Evolutionary conservation across 1,139 yeast species (phyloP).

Genomic region (Blastobotrys illinoisensis): DNA sequence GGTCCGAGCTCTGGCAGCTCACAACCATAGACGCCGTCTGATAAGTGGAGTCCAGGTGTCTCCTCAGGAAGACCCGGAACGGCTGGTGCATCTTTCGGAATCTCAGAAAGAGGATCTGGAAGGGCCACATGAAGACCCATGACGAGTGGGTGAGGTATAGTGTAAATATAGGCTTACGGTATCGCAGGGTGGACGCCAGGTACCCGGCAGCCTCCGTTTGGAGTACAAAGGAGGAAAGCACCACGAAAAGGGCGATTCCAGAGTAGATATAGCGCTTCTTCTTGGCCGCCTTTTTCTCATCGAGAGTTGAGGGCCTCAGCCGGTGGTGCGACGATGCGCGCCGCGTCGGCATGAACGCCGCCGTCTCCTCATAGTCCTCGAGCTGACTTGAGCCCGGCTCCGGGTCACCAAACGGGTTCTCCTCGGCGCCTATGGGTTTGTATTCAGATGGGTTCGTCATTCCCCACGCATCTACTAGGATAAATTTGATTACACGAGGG

Average conservation of each 20-base stretch:
- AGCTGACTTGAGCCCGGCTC: neutral
- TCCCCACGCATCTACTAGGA: neutral
- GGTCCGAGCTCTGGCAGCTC: slow-evolving; percentile 31
- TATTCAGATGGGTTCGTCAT: slow-evolving; percentile 2
- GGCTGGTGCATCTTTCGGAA: slow-evolving; percentile 32
- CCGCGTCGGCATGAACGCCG: neutral
- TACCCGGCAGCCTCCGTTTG: slow-evolving; percentile 81
- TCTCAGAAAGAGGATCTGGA: slow-evolving; percentile 45
- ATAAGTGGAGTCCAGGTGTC: slow-evolving; percentile 47
- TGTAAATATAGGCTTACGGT: slow-evolving; percentile 65
- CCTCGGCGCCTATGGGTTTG: slow-evolving; percentile 1
- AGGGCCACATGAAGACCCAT: slow-evolving; percentile 73
- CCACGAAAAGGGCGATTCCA: slow-evolving; percentile 49
- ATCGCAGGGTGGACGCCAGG: slow-evolving; percentile 51
- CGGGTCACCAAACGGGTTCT: neutral
- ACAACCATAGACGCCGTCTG: slow-evolving; percentile 44
- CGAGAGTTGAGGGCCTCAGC: slow-evolving; percentile 7
- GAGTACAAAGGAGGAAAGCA: slow-evolving; percentile 60
- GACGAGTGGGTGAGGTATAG: slow-evolving; percentile 71
- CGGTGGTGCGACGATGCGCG: slow-evolving; percentile 7
- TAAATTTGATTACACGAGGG: neutral
- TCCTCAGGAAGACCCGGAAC: slow-evolving; percentile 37
- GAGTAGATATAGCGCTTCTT: slow-evolving; percentile 33
- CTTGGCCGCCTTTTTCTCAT: slow-evolving; percentile 12
- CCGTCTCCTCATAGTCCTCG: slow-evolving; percentile 1